Conservation (phyloP, 345 rosid genomes). For the Populus simonii region DNA sequence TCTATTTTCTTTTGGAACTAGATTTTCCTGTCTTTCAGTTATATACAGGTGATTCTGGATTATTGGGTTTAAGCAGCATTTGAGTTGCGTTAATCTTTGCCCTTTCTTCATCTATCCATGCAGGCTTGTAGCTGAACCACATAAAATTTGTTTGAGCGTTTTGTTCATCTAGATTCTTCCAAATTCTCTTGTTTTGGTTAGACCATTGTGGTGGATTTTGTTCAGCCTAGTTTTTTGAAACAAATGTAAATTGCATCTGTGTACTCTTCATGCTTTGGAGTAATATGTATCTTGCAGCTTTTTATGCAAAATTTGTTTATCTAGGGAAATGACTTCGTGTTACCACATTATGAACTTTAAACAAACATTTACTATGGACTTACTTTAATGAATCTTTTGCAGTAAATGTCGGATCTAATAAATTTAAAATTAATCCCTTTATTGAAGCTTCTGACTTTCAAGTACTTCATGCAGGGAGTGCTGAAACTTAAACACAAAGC, state of each 20-base stretch:
- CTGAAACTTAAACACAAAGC: constrained; percentile 64
- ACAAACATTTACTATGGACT: background rate
- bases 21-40: background rate
- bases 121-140: too few relatives aligned
- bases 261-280: background rate
- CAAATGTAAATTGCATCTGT: too few relatives aligned
- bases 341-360: background rate
- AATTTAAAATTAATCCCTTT: background rate
- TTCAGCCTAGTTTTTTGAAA: background rate
- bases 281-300: background rate
- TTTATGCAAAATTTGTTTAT: background rate
- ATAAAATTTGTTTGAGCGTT: too few relatives aligned
- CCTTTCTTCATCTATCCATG: too few relatives aligned
- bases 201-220: background rate
- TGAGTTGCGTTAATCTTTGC: too few relatives aligned
- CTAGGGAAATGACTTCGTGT: background rate
- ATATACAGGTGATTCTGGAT: too few relatives aligned
- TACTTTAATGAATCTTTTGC: background rate
- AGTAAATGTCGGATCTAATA: background rate
- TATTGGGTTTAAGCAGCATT: too few relatives aligned
- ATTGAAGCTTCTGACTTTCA: background rate
- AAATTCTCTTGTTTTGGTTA: background rate
- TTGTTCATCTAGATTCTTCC: background rate
- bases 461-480: constrained; percentile 49
- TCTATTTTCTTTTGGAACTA: background rate